Percentiles rank a stretch among this genome's conserved stretches.
These are phyloP conservation scores for Coemansia reversa DNA, from an alignment of 192 early-diverging fungal species.

Conservation along the genomic window DNA sequence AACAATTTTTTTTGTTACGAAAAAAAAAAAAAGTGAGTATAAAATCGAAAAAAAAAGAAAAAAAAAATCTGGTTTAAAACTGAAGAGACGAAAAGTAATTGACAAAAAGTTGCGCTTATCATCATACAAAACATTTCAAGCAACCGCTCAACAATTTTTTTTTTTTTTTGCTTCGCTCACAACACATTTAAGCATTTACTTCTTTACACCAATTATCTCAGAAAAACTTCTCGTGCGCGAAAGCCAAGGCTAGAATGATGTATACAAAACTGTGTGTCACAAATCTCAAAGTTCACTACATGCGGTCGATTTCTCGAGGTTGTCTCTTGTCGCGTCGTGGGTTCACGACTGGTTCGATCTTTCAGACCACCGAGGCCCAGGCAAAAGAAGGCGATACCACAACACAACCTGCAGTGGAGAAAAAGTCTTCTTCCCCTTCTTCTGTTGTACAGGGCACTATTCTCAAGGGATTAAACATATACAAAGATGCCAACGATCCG, in stretches of 20 bases:
- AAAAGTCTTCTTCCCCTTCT: constrained; percentile 31
- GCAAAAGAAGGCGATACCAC: constrained; percentile 4
- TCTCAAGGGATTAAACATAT: constrained; percentile 83
- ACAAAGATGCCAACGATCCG: constrained; percentile 81
- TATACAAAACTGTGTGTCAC: not conserved
- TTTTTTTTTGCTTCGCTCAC: not conserved
- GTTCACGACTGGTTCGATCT: not conserved
- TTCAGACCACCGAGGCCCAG: not conserved
- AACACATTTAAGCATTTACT: not conserved
- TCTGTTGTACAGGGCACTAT: constrained; percentile 71
- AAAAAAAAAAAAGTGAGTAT: not conserved
- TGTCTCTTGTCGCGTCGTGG: not conserved
- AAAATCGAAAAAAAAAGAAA: not conserved
- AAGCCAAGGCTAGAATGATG: not conserved
- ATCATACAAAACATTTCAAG: not conserved
- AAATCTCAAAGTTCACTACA: not conserved
- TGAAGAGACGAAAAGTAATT: not conserved
- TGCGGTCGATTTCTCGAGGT: not conserved
- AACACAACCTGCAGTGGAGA: constrained; percentile 1
- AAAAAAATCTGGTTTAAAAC: not conserved
- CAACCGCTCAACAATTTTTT: not conserved
- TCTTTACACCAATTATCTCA: not conserved
- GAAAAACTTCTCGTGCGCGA: not conserved
- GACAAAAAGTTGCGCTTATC: not conserved
- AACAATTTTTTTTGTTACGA: not conserved